Conservation (phyloP, 1,284 basidiomycete genomes). For the Malassezia equina region DNA sequence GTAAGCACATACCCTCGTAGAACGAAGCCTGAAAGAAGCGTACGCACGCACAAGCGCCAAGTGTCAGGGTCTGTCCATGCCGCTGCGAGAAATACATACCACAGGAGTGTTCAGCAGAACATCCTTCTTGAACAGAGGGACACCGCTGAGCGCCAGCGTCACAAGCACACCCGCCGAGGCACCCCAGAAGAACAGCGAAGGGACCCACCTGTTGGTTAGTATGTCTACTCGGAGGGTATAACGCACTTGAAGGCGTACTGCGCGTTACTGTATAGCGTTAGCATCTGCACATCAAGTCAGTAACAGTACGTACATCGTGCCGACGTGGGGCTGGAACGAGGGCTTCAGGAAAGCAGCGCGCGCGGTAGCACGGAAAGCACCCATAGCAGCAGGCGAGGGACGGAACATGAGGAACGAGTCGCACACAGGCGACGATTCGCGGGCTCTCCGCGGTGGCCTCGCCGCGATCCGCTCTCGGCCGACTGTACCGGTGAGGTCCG, state of each 20-base stretch:
- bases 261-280: slow-evolving; percentile 1
- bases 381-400: slow-evolving; percentile 5
- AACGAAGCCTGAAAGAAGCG: slow-evolving; percentile 8
- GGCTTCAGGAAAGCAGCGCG: slow-evolving; percentile 6
- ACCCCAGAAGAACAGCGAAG: slow-evolving; percentile 16
- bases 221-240: neutral
- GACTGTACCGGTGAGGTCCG: slow-evolving; percentile 1
- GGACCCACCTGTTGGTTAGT: slow-evolving; percentile 16
- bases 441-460: neutral
- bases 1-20: slow-evolving; percentile 16
- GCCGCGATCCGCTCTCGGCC: slow-evolving; percentile 3
- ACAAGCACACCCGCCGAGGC: slow-evolving; percentile 6
- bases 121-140: slow-evolving; percentile 14
- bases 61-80: neutral
- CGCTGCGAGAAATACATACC: slow-evolving; percentile 2
- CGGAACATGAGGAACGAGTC: slow-evolving; percentile 15
- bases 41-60: neutral
- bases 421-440: neutral
- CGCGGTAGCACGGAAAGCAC: slow-evolving; percentile 11
- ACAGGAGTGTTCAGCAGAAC: slow-evolving; percentile 17
- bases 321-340: slow-evolving; percentile 13
- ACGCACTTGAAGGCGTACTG: slow-evolving; percentile 15
- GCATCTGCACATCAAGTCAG: neutral
- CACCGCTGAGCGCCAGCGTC: slow-evolving; percentile 13
- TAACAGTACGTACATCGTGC: slow-evolving; percentile 9